Percentiles rank a stretch among this genome's conserved stretches.
phyloP scores from a whole-genome alignment of 805 yeast genomes.

The Saturnispora zaruensis region DNA sequence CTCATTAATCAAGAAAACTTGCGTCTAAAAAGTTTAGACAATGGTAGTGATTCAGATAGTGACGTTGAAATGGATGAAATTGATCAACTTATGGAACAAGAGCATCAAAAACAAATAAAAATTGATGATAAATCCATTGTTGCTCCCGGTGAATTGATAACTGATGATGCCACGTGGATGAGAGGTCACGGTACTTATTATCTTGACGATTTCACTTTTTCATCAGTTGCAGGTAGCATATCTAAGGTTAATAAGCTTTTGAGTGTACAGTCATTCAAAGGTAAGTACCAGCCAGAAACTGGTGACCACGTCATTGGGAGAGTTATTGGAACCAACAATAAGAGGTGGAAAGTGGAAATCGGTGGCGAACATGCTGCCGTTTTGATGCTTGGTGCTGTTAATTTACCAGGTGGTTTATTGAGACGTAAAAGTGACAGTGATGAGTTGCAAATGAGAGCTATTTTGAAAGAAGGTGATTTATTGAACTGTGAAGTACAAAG shows the following conservation, averaged over 20 bases:
- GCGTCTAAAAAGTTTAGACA: neutral
- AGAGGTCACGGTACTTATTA: constrained; percentile 95
- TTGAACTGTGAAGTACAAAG: constrained; percentile 94
- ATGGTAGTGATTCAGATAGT: constrained; percentile 19
- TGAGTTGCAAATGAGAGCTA: constrained; percentile 91
- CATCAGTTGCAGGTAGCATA: constrained; percentile 89
- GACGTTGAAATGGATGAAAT: constrained; percentile 19
- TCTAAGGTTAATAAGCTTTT: constrained; percentile 78
- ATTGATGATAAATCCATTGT: constrained; percentile 37
- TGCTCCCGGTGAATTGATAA: constrained; percentile 94
- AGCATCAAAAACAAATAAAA: constrained; percentile 6
- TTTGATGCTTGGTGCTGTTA: constrained; percentile 88
- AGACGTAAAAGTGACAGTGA: constrained; percentile 92
- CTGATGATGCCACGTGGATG: constrained; percentile 97
- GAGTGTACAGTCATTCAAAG: constrained; percentile 77
- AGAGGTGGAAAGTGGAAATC: constrained; percentile 94
- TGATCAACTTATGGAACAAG: constrained; percentile 11
- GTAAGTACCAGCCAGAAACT: constrained; percentile 86
- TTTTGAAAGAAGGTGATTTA: constrained; percentile 91
- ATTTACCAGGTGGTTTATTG: constrained; percentile 93
- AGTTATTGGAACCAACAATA: constrained; percentile 86
- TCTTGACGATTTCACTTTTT: constrained; percentile 63
- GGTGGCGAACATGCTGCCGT: constrained; percentile 94
- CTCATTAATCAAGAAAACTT: constrained; percentile 12
- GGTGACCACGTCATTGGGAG: constrained; percentile 96